These are phyloP conservation scores for Neurospora crassa DNA, from an alignment of 2,329 filamentous ascomycete genomes.

Conservation along the genomic window DNA sequence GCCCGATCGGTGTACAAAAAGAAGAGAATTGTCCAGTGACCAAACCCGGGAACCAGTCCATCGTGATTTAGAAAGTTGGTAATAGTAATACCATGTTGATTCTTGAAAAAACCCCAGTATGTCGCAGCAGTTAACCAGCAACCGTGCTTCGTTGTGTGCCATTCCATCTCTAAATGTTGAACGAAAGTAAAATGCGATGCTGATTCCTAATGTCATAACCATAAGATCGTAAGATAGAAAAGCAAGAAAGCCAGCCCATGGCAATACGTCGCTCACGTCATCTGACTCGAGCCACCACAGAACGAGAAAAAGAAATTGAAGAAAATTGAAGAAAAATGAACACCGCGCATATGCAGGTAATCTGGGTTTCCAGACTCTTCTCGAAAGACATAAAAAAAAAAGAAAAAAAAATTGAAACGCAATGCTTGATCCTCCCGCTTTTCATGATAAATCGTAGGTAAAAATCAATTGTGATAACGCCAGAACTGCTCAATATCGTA, in stretches of 20 bases:
- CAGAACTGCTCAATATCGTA: neutral
- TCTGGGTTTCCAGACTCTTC: neutral
- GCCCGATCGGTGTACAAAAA: neutral
- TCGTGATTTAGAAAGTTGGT: neutral
- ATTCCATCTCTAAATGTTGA: neutral
- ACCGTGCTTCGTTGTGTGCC: neutral
- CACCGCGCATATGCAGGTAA: neutral
- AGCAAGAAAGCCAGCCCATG: neutral
- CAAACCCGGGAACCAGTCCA: neutral
- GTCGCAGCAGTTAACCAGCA: neutral
- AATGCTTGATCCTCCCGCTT: neutral
- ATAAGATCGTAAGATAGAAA: neutral
- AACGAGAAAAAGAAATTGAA: neutral
- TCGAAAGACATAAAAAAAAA: neutral
- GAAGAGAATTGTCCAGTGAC: neutral
- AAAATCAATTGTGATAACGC: constrained; percentile 1
- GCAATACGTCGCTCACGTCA: neutral
- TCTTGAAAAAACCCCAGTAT: neutral
- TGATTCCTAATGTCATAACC: neutral
- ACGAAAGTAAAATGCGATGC: neutral
- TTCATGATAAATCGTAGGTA: constrained; percentile 3
- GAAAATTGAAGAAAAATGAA: neutral
- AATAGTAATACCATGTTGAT: neutral
- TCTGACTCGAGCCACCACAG: neutral
- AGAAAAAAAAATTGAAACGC: neutral